Evolutionary conservation across 345 rosid species (phyloP).

Genomic region (Aquilaria yunnanensis): DNA sequence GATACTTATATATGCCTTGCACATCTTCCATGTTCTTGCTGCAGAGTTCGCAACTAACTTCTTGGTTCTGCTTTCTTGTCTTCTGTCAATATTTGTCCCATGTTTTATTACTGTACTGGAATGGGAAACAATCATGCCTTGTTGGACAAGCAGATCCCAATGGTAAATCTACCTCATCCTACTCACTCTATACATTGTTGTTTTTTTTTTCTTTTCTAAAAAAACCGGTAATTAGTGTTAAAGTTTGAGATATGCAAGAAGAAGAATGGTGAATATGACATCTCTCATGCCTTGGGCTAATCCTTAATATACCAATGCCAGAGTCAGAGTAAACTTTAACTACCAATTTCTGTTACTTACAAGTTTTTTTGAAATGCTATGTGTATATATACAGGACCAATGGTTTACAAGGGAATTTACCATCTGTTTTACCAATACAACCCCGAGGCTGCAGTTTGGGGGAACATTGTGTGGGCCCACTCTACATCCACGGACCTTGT

Average conservation of each 20-base stretch:
- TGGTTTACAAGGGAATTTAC: constrained; percentile 68
- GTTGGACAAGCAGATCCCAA: constrained; percentile 57
- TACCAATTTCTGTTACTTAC: too few species aligned
- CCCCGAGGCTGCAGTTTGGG: constrained; percentile 66
- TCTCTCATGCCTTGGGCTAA: too few species aligned
- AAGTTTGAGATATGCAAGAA: too few species aligned
- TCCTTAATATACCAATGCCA: too few species aligned
- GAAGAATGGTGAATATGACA: too few species aligned
- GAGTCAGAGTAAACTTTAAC: too few species aligned
- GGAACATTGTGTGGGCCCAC: constrained; percentile 79
- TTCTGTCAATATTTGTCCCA: constrained; percentile 13
- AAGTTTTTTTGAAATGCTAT: too few species aligned
- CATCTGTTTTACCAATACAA: constrained; percentile 76
- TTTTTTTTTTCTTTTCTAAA: too few species aligned
- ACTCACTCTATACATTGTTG: neutral
- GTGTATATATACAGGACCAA: constrained; percentile 36
- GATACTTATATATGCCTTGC: neutral
- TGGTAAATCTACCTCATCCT: constrained; percentile 35
- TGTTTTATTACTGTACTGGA: constrained; percentile 15
- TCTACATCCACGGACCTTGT: constrained; percentile 69
- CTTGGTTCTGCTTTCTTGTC: neutral
- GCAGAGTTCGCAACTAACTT: too few species aligned
- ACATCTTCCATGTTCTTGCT: neutral
- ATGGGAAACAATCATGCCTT: constrained; percentile 10
- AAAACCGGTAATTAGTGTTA: too few species aligned